Evolutionary conservation across 495 filamentous ascomycete species (phyloP).

Genomic region (Bryoglossum gracile): DNA sequence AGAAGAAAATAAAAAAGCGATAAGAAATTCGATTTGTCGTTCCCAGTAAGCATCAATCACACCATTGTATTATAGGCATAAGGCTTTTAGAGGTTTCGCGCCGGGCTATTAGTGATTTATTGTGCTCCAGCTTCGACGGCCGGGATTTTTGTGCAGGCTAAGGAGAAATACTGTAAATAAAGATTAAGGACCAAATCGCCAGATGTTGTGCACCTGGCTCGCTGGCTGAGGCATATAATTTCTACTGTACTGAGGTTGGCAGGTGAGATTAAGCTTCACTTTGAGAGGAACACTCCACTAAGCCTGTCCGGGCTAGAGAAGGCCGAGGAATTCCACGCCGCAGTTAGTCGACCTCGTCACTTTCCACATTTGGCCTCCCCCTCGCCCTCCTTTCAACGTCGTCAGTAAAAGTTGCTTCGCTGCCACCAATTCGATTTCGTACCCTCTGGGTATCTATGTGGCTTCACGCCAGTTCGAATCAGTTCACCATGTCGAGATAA

Average conservation of each 20-base stretch:
- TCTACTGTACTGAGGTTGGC: not conserved
- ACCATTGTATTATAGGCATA: too few relatives aligned
- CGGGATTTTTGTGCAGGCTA: too few relatives aligned
- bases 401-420: not conserved
- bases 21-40: too few relatives aligned
- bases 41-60: too few relatives aligned
- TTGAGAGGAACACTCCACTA: not conserved
- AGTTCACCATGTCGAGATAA: constrained; percentile 14
- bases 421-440: not conserved
- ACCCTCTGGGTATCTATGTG: constrained; percentile 4
- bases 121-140: too few relatives aligned
- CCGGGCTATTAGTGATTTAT: too few relatives aligned
- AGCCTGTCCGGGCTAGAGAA: not conserved
- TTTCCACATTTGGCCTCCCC: not conserved
- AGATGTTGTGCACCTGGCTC: not conserved
- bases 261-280: constrained; percentile 6
- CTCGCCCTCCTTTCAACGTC: not conserved
- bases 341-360: too few relatives aligned
- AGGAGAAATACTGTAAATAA: too few relatives aligned
- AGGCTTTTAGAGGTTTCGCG: too few relatives aligned
- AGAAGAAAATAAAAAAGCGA: too few relatives aligned
- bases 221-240: not conserved
- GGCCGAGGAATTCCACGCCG: too few relatives aligned
- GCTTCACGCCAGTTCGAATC: constrained; percentile 5
- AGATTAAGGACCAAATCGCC: too few relatives aligned